Conservation (phyloP, 805 yeast genomes). For the Tetrapisispora arboricola region DNA sequence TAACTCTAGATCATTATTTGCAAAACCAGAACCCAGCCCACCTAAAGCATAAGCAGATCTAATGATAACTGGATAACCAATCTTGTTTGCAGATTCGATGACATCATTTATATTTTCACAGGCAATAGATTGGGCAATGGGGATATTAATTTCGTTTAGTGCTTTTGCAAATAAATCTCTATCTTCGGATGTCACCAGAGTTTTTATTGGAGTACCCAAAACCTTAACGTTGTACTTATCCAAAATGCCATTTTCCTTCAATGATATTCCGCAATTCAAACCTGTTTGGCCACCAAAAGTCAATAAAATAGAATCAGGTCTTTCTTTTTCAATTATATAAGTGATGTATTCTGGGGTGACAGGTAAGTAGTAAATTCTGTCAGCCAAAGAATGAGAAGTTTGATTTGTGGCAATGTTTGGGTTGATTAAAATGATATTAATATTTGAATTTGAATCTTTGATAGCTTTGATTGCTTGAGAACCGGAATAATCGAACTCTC, state of each 20-base stretch:
- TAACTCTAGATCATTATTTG: conserved; percentile 71
- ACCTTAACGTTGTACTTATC: conserved; percentile 88
- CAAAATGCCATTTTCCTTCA: conserved; percentile 90
- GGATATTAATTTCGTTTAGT: conserved; percentile 86
- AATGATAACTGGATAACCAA: conserved; percentile 94
- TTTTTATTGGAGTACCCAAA: conserved; percentile 92
- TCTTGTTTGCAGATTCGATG: conserved; percentile 71
- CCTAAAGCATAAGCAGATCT: conserved; percentile 97
- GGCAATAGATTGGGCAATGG: conserved; percentile 94
- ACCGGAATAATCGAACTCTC: conserved; percentile 95
- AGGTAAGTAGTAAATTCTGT: conserved; percentile 89
- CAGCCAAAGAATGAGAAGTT: conserved; percentile 90
- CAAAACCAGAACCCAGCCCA: conserved; percentile 97
- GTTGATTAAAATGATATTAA: conserved; percentile 76
- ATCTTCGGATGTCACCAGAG: conserved; percentile 94
- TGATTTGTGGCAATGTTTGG: conserved; percentile 97
- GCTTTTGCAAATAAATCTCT: conserved; percentile 95
- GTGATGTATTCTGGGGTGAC: conserved; percentile 95
- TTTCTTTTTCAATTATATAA: conserved; percentile 89
- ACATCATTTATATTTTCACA: conserved; percentile 92
- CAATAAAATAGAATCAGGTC: conserved; percentile 89
- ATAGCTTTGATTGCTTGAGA: conserved; percentile 96
- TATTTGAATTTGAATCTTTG: conserved; percentile 75
- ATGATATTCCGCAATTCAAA: conserved; percentile 87
- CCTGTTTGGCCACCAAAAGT: conserved; percentile 99